phyloP scores from a whole-genome alignment of 2,329 filamentous ascomycete genomes.

The Tolypocladium sp. region DNA sequence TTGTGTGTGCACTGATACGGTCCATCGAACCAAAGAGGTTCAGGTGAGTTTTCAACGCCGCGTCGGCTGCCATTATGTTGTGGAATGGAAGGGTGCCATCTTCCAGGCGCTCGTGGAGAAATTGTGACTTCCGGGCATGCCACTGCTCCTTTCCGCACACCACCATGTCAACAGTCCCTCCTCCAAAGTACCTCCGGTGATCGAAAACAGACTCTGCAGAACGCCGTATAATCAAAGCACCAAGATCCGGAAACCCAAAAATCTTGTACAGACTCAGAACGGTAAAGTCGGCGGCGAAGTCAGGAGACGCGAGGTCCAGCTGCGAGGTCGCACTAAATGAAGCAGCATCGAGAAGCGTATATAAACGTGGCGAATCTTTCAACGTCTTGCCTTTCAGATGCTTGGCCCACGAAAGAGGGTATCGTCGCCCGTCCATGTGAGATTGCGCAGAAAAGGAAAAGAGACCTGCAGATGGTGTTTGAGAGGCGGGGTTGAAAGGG shows the following conservation, averaged over 20 bases:
- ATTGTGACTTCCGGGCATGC: conserved; percentile 66
- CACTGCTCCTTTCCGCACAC: conserved; percentile 68
- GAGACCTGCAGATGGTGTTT: conserved; percentile 21
- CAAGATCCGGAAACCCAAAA: conserved; percentile 92
- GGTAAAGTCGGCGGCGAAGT: conserved; percentile 68
- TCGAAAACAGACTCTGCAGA: conserved; percentile 55
- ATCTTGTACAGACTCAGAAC: conserved; percentile 92
- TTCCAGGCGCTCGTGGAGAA: conserved; percentile 74
- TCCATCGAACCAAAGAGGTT: conserved; percentile 64
- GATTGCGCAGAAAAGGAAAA: conserved; percentile 89
- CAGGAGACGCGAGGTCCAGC: conserved; percentile 57
- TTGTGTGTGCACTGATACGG: conserved; percentile 61
- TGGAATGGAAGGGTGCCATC: conserved; percentile 90
- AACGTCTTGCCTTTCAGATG: conserved; percentile 26
- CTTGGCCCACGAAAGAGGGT: conserved; percentile 61
- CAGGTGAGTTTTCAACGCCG: conserved; percentile 61
- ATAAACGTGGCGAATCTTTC: conserved; percentile 27
- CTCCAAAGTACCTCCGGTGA: conserved; percentile 75
- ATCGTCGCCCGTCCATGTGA: conserved; percentile 76
- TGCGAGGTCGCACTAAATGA: conserved; percentile 69
- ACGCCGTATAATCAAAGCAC: conserved; percentile 74
- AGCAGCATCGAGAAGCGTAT: conserved; percentile 76
- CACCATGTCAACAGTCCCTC: conserved; percentile 89
- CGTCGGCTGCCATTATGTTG: conserved; percentile 73
- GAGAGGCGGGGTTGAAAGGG: conserved; percentile 16